These are phyloP conservation scores for Ilyonectria destructans DNA, from an alignment of 2,329 filamentous ascomycete genomes.

Conservation along the genomic window DNA sequence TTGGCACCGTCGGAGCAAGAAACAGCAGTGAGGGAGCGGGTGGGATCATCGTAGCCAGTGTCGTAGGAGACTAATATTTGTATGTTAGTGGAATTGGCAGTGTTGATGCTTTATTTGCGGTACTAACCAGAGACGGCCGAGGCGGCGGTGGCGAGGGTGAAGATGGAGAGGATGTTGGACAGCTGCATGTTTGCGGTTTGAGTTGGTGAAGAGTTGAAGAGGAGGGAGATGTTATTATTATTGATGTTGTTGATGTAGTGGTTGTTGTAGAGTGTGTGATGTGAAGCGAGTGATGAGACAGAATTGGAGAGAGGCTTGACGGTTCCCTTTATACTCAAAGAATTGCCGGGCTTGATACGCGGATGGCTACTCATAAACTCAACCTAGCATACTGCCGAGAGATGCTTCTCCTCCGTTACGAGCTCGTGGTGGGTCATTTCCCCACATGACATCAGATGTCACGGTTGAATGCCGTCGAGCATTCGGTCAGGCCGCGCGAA, in stretches of 20 bases:
- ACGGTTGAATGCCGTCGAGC: background rate
- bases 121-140: constrained; percentile 56
- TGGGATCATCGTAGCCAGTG: constrained; percentile 75
- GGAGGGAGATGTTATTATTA: background rate
- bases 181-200: constrained; percentile 60
- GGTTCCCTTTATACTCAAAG: background rate
- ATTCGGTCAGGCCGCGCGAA: background rate
- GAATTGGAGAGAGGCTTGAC: background rate
- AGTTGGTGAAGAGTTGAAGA: background rate
- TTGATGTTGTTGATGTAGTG: background rate
- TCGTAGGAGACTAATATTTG: constrained; percentile 77
- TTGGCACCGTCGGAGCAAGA: constrained; percentile 79
- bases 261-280: background rate
- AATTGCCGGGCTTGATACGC: background rate
- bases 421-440: background rate
- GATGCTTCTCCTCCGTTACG: background rate
- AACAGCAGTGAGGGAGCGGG: constrained; percentile 69
- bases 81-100: constrained; percentile 28
- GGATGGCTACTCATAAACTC: background rate
- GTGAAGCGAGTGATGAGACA: background rate
- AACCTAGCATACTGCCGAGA: background rate
- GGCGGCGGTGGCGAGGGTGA: constrained; percentile 57
- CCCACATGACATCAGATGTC: background rate
- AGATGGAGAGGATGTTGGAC: constrained; percentile 58
- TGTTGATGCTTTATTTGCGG: background rate